Evolutionary conservation across 2,329 filamentous ascomycete species (phyloP).

Genomic region (Pyricularia sp.): DNA sequence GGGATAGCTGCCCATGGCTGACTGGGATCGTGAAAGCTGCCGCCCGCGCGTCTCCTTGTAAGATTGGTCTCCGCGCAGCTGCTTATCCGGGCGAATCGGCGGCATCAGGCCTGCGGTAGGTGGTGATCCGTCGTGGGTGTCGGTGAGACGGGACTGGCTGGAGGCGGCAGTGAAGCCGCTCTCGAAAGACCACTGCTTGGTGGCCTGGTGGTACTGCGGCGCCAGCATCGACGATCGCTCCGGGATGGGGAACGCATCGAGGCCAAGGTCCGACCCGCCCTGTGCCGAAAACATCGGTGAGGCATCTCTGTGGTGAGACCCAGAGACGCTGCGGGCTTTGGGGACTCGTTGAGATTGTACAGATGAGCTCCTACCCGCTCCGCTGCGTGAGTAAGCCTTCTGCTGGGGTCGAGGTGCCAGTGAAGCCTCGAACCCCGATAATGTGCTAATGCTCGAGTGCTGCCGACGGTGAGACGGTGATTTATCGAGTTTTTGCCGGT

Average conservation of each 20-base stretch:
- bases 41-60: background rate
- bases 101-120: background rate
- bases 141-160: background rate
- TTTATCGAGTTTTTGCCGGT: background rate
- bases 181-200: background rate
- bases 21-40: background rate
- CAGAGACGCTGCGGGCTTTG: background rate
- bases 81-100: background rate
- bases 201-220: background rate
- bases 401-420: background rate
- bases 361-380: background rate
- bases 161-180: background rate
- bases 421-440: background rate
- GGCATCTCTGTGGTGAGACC: background rate
- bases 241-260: background rate
- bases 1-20: background rate
- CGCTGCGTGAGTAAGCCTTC: background rate
- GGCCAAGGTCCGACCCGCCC: background rate
- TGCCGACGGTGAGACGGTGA: background rate
- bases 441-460: background rate
- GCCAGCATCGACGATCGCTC: background rate
- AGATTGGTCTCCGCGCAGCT: background rate
- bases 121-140: background rate
- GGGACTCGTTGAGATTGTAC: background rate
- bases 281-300: background rate